phyloP scores from a whole-genome alignment of 257 asterid species.

The Solanum chiquidenum region DNA sequence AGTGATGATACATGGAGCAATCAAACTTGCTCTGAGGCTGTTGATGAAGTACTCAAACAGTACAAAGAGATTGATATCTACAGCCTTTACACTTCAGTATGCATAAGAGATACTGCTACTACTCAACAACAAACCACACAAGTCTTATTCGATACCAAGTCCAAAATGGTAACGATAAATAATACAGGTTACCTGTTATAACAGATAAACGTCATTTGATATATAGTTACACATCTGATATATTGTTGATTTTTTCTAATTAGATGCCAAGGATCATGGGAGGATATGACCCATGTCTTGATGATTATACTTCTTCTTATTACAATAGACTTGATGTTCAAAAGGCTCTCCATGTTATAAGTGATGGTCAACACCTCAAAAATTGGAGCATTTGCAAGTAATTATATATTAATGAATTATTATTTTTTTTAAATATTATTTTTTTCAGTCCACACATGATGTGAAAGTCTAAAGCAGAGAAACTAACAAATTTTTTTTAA shows the following conservation, averaged over 20 bases:
- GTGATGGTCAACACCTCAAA: slow-evolving; percentile 36
- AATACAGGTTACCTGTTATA: not conserved
- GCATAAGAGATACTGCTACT: slow-evolving; percentile 30
- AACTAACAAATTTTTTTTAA: not conserved
- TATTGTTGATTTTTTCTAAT: not conserved
- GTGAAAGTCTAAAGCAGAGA: not conserved
- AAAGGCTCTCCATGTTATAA: slow-evolving; percentile 61
- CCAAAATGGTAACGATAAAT: slow-evolving; percentile 36
- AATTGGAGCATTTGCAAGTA: slow-evolving; percentile 94
- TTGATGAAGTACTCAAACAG: slow-evolving; percentile 58
- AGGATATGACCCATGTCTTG: slow-evolving; percentile 88
- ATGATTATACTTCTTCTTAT: slow-evolving; percentile 54
- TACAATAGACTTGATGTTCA: slow-evolving; percentile 71
- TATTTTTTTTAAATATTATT: not conserved
- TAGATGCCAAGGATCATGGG: slow-evolving; percentile 76
- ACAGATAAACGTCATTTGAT: not conserved
- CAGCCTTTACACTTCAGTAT: slow-evolving; percentile 71
- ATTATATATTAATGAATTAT: not conserved
- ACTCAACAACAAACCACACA: slow-evolving; percentile 13
- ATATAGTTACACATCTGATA: not conserved
- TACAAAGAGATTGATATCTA: slow-evolving; percentile 75
- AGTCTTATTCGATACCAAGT: slow-evolving; percentile 27
- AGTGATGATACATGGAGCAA: slow-evolving; percentile 52
- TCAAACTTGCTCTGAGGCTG: slow-evolving; percentile 29
- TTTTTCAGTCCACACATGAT: not conserved